These are phyloP conservation scores for Mucor circinelloides DNA, from an alignment of 371 early-diverging fungal species.

Conservation along the genomic window DNA sequence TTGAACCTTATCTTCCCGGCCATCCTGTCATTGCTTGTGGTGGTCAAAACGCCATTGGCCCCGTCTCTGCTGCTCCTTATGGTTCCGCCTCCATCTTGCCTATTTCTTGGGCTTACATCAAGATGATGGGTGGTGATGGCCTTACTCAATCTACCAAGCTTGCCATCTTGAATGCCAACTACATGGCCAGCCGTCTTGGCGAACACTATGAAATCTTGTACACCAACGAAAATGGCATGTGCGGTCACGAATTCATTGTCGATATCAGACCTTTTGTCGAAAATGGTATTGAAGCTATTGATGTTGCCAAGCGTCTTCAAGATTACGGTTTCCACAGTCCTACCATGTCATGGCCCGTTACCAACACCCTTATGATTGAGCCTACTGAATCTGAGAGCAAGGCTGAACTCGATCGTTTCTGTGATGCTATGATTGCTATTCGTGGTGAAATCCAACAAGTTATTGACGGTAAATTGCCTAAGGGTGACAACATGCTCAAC, in stretches of 20 bases:
- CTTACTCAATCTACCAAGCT: conserved; percentile 82
- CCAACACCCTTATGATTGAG: conserved; percentile 97
- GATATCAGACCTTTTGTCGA: conserved; percentile 87
- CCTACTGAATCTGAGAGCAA: conserved; percentile 97
- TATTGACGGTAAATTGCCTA: conserved; percentile 80
- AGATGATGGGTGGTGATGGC: conserved; percentile 94
- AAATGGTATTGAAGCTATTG: conserved; percentile 90
- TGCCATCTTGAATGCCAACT: conserved; percentile 96
- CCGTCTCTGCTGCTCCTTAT: conserved; percentile 95
- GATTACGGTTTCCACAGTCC: conserved; percentile 98
- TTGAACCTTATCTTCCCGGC: conserved; percentile 91
- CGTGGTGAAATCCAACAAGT: conserved; percentile 89
- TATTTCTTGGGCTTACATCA: conserved; percentile 97
- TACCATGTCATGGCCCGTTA: conserved; percentile 98
- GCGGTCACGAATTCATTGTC: conserved; percentile 98
- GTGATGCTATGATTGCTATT: conserved; percentile 95
- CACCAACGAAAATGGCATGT: conserved; percentile 91
- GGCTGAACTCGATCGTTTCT: conserved; percentile 94
- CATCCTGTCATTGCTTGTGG: conserved; percentile 83
- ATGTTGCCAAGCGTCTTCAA: conserved; percentile 96
- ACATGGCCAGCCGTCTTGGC: conserved; percentile 90
- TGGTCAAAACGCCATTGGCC: conserved; percentile 82
- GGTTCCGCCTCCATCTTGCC: conserved; percentile 95
- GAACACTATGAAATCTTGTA: conserved; percentile 89
- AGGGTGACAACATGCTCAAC: conserved; percentile 83